Percentiles rank a stretch among this genome's conserved stretches.
phyloP scores from a whole-genome alignment of 148 eudicot genomes.

The Fallopia convolvulus region DNA sequence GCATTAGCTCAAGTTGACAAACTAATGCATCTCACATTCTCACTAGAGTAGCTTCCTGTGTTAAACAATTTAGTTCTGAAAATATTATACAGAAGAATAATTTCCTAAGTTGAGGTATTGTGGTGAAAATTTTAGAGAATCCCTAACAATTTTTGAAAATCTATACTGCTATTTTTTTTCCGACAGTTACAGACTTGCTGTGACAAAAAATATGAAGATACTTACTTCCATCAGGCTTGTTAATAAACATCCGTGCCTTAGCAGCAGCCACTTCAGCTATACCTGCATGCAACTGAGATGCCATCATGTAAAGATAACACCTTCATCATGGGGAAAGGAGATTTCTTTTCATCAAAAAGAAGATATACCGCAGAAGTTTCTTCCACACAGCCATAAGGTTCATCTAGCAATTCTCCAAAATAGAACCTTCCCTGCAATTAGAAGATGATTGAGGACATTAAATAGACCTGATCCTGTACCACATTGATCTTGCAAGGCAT shows the following conservation, averaged over 20 bases:
- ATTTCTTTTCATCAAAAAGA: constrained; percentile 1
- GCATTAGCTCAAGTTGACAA: neutral
- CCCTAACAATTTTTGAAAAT: neutral
- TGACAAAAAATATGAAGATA: neutral
- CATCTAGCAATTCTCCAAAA: constrained; percentile 68
- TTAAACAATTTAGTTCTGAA: neutral
- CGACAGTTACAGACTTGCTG: neutral
- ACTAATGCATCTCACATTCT: neutral
- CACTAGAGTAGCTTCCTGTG: neutral
- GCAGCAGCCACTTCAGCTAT: constrained; percentile 97
- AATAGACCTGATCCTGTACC: neutral
- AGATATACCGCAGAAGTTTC: constrained; percentile 53
- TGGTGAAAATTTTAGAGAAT: neutral
- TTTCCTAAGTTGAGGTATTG: neutral
- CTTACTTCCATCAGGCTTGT: constrained; percentile 98
- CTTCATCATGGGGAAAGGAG: neutral
- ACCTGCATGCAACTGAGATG: constrained; percentile 77
- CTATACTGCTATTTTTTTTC: neutral
- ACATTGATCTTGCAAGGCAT: neutral
- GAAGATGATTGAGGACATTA: neutral
- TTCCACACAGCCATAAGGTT: constrained; percentile 63
- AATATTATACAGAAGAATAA: neutral
- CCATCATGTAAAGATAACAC: constrained; percentile 13
- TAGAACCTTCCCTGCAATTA: constrained; percentile 79
- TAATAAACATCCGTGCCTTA: constrained; percentile 86